Percentiles rank a stretch among this genome's conserved stretches.
phyloP scores from a whole-genome alignment of 2,329 filamentous ascomycete genomes.

The Orbilia quercus region DNA sequence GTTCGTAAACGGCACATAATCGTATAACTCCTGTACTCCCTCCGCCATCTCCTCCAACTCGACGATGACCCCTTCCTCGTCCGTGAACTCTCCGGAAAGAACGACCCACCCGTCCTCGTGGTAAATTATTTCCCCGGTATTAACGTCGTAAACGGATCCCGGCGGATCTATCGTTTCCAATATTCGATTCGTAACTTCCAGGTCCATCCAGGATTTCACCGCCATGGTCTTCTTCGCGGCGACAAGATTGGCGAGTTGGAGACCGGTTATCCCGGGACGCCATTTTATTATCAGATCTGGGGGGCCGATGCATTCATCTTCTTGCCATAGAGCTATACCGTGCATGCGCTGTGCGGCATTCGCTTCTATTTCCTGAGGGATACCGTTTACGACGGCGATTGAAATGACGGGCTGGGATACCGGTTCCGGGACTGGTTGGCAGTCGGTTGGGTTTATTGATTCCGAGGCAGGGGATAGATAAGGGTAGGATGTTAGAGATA shows the following conservation, averaged over 20 bases:
- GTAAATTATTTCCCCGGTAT: background rate
- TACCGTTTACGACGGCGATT: slow-evolving; percentile 35
- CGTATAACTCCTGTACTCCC: background rate
- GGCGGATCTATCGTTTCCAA: background rate
- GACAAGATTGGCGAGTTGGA: slow-evolving; percentile 36
- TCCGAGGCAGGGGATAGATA: slow-evolving; percentile 3
- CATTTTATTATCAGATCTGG: slow-evolving; percentile 41
- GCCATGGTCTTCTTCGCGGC: background rate
- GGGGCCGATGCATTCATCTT: background rate
- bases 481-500: slow-evolving; percentile 18
- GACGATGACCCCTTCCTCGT: background rate
- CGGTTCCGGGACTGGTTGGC: slow-evolving; percentile 24
- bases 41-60: slow-evolving; percentile 4
- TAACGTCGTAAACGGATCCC: slow-evolving; percentile 33
- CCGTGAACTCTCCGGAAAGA: background rate
- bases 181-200: slow-evolving; percentile 17
- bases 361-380: slow-evolving; percentile 1
- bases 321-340: slow-evolving; percentile 33
- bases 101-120: slow-evolving; percentile 18
- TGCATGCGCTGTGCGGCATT: slow-evolving; percentile 20
- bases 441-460: slow-evolving; percentile 17
- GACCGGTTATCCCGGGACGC: background rate
- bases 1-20: too few relatives aligned
- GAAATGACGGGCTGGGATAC: slow-evolving; percentile 23
- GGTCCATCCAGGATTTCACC: slow-evolving; percentile 33